Evolutionary conservation across 306 rosid species (phyloP), one percentile per base, ranked within the genome.

Genomic region (Pyrus bretschneideri): DNA sequence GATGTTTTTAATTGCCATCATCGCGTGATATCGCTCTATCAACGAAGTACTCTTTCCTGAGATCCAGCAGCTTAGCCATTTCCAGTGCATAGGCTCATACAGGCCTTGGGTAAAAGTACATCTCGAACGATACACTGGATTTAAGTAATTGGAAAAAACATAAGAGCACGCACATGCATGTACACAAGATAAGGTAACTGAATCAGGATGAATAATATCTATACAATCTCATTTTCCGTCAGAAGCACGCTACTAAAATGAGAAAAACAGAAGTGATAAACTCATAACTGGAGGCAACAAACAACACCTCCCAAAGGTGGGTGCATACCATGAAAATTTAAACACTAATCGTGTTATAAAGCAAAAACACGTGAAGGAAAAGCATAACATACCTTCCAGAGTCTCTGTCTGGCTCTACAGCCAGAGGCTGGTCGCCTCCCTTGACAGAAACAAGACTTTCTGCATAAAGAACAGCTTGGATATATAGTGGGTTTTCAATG

Each of bases 51-150:
- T 88, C 93, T 79, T 79, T 83, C 70, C 29, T 84, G 68, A 40
- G 93, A 80, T 95, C 99, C 80, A 95, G 93, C 80, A 95, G 79
- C 85, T 87, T 86, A 25, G 97, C 97, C 99, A 95, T 95, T 85
- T 93, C 92, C 67, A 81, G 65, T 9, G 99, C 99, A 80, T 95
- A 95, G 23, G 92, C 70, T 60, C 96, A 86, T 63, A 92, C 97
- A 62, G 97, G 96, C 98, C 92, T 92, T 11, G 99, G 91, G 81
- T 96, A 92, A 63, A 96, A 88, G 81, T 92, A 91, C 93, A 92
- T 81, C 69, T 96, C 99, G 62, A 91, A 96, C 80, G 91, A 63
- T 70, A 84, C 86, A 65, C 82, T 88, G 61, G 45, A 30, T 71
- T 19, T 29, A 65, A 71, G 72, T 35, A 2, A 30, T n/a, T 29